Conservation (phyloP, 345 rosid species). For the Acer yangbiense region DNA sequence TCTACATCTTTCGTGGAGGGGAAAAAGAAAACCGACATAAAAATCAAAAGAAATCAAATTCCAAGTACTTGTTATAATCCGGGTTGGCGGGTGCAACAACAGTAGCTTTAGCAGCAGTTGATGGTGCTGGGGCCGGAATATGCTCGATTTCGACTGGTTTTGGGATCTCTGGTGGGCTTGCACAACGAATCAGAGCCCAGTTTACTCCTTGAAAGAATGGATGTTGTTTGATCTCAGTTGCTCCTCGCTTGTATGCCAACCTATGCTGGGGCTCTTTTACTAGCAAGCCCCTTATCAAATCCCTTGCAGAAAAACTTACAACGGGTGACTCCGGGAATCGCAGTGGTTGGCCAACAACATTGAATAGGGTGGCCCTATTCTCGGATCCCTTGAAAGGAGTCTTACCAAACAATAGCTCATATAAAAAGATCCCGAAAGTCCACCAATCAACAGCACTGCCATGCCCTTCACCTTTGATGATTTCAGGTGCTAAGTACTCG, state of each 20-base stretch:
- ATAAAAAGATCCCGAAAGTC: slow-evolving; percentile 83
- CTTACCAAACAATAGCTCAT: slow-evolving; percentile 77
- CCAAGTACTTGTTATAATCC: slow-evolving; percentile 60
- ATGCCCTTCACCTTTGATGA: slow-evolving; percentile 83
- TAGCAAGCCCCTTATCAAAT: slow-evolving; percentile 76
- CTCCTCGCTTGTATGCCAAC: slow-evolving; percentile 78
- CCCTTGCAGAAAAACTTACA: slow-evolving; percentile 75
- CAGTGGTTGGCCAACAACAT: slow-evolving; percentile 77
- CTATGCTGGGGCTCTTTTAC: slow-evolving; percentile 82
- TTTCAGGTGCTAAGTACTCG: slow-evolving; percentile 89
- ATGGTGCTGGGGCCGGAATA: slow-evolving; percentile 35
- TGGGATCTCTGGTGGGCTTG: slow-evolving; percentile 80
- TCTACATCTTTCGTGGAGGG: slow-evolving; percentile 15
- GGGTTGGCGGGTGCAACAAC: slow-evolving; percentile 22
- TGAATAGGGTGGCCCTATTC: slow-evolving; percentile 78
- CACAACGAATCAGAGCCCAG: slow-evolving; percentile 83
- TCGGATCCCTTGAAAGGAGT: slow-evolving; percentile 90
- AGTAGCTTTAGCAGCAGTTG: slow-evolving; percentile 48
- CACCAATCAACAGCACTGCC: slow-evolving; percentile 95
- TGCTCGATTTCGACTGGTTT: slow-evolving; percentile 66
- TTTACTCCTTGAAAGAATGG: slow-evolving; percentile 87
- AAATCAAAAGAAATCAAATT: slow-evolving; percentile 71
- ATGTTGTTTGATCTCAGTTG: slow-evolving; percentile 80
- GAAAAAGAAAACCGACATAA: neutral
- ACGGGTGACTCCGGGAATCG: slow-evolving; percentile 75